Conservation (phyloP, 495 filamentous ascomycete species). For the Cetradonia linearis region DNA sequence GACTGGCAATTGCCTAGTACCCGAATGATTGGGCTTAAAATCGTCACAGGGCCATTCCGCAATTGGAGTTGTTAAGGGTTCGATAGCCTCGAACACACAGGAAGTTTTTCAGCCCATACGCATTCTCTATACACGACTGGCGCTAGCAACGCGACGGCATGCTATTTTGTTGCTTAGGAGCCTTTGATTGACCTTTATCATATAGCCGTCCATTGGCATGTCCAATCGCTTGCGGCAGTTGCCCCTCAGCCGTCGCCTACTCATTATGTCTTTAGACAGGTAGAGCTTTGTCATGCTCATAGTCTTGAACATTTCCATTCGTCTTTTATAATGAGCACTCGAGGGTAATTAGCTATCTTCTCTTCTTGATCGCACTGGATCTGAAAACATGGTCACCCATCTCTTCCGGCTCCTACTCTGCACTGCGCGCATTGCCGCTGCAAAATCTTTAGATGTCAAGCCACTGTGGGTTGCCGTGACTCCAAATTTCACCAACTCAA, state of each 20-base stretch:
- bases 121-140: too few species aligned
- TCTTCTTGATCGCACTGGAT: neutral
- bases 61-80: too few species aligned
- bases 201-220: neutral
- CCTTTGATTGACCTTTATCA: neutral
- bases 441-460: neutral
- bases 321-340: neutral
- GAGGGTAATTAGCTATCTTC: neutral
- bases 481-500: neutral
- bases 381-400: neutral
- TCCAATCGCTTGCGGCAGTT: constrained; percentile 1
- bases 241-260: neutral
- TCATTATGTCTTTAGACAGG: neutral
- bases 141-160: neutral
- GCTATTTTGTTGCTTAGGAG: neutral
- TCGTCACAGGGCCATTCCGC: too few species aligned
- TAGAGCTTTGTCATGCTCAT: neutral
- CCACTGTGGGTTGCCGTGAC: neutral
- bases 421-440: neutral
- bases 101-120: too few species aligned
- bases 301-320: neutral
- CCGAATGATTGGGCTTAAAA: too few species aligned
- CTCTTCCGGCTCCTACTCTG: neutral
- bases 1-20: too few species aligned
- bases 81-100: too few species aligned